These are phyloP conservation scores for Cryptococcus amylolentus DNA, from an alignment of 1,284 basidiomycete genomes.

Conservation along the genomic window DNA sequence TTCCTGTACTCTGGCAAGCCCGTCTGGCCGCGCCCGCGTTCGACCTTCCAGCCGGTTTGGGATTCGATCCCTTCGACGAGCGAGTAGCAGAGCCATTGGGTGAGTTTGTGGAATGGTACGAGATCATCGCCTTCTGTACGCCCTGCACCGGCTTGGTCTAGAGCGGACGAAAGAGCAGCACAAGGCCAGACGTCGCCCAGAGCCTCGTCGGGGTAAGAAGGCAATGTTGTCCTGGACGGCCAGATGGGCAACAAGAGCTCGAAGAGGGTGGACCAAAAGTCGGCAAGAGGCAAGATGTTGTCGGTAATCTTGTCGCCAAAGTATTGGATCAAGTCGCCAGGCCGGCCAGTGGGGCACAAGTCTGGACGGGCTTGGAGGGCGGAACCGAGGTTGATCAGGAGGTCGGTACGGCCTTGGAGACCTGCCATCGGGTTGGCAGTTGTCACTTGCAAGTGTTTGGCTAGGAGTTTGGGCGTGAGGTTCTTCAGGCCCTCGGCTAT, in stretches of 20 bases:
- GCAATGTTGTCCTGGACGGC: conserved; percentile 66
- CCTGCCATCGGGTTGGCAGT: conserved; percentile 80
- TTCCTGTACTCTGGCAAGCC: conserved; percentile 67
- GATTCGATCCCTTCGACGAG: conserved; percentile 77
- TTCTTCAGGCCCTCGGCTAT: conserved; percentile 67
- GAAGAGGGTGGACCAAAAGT: conserved; percentile 78
- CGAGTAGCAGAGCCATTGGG: conserved; percentile 87
- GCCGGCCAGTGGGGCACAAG: conserved; percentile 66
- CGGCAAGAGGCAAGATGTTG: conserved; percentile 57
- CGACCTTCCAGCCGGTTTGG: conserved; percentile 65
- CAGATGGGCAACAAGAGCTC: conserved; percentile 82
- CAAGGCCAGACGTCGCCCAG: conserved; percentile 92
- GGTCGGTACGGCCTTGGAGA: conserved; percentile 74
- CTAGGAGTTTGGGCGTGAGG: conserved; percentile 62
- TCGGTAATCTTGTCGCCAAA: conserved; percentile 20
- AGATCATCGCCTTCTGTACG: conserved; percentile 61
- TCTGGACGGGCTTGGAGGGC: conserved; percentile 64
- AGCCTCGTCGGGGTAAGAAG: conserved; percentile 58
- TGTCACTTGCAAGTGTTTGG: conserved; percentile 75
- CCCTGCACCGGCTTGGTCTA: conserved; percentile 16
- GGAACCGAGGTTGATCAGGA: conserved; percentile 67
- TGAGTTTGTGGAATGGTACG: conserved; percentile 93
- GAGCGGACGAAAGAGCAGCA: conserved; percentile 52
- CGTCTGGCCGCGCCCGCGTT: conserved; percentile 59
- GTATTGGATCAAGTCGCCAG: conserved; percentile 62